phyloP scores from a whole-genome alignment of 179 eudicot genomes.

The Silene coronaria region DNA sequence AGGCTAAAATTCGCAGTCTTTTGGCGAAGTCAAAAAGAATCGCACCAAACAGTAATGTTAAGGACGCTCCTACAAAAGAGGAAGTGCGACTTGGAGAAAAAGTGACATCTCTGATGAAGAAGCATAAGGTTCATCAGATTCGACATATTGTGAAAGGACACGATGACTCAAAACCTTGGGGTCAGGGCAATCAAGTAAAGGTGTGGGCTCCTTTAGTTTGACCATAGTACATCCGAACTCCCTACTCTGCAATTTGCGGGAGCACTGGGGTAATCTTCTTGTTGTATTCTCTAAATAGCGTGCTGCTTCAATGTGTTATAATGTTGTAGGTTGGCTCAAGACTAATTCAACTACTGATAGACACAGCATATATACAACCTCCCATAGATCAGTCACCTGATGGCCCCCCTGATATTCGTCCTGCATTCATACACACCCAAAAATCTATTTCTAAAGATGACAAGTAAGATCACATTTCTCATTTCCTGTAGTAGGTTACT shows the following conservation, averaged over 20 bases:
- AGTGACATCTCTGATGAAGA: slow-evolving; percentile 62
- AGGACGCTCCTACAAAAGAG: slow-evolving; percentile 33
- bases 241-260: too few species aligned
- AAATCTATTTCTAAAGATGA: slow-evolving; percentile 40
- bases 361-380: slow-evolving; percentile 83
- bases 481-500: neutral
- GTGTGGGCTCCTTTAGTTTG: slow-evolving; percentile 27
- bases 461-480: slow-evolving; percentile 25
- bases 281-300: neutral
- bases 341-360: slow-evolving; percentile 66
- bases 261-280: neutral
- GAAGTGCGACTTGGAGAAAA: slow-evolving; percentile 50
- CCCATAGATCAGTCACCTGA: slow-evolving; percentile 59
- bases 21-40: slow-evolving; percentile 61
- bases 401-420: slow-evolving; percentile 79
- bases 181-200: slow-evolving; percentile 75
- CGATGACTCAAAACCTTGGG: slow-evolving; percentile 67
- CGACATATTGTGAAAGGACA: slow-evolving; percentile 53
- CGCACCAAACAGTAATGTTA: slow-evolving; percentile 17
- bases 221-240: neutral
- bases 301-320: slow-evolving; percentile 1
- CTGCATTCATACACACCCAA: slow-evolving; percentile 73
- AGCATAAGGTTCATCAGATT: slow-evolving; percentile 60
- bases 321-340: slow-evolving; percentile 69
- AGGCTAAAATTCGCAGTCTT: slow-evolving; percentile 70